phyloP scores from a whole-genome alignment of 345 rosid genomes.

The Murraya paniculata region DNA sequence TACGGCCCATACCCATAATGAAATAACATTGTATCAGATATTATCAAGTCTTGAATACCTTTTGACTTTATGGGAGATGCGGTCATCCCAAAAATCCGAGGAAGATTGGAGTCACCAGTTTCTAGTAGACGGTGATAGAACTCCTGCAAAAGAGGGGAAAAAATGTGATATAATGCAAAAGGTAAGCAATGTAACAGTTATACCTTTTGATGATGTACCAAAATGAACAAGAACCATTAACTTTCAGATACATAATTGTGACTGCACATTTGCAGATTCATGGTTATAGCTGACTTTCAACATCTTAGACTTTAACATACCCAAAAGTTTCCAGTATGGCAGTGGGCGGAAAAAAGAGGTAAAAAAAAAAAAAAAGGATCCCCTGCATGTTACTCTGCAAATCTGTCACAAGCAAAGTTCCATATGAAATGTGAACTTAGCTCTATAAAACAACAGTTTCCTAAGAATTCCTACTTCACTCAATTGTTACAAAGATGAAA shows the following conservation, averaged over 20 bases:
- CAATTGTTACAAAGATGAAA: not conserved
- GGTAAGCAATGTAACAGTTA: not conserved
- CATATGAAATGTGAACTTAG: not conserved
- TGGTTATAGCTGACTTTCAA: not conserved
- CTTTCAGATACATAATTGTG: not conserved
- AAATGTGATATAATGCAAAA: not conserved
- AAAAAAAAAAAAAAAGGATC: too few relatives aligned
- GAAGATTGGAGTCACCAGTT: constrained; percentile 39
- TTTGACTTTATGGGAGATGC: constrained; percentile 90
- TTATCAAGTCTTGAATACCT: constrained; percentile 36
- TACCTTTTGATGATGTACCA: not conserved
- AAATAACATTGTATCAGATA: not conserved
- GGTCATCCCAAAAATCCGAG: constrained; percentile 90
- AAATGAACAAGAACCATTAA: not conserved
- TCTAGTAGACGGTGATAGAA: constrained; percentile 56
- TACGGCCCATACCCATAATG: not conserved
- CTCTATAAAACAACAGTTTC: not conserved
- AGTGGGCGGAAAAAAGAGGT: too few relatives aligned
- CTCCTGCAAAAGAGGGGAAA: constrained; percentile 46
- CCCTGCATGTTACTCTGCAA: not conserved
- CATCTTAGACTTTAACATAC: not conserved
- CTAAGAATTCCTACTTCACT: not conserved
- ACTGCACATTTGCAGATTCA: not conserved
- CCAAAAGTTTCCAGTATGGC: not conserved
- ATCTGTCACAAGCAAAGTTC: not conserved